Percentiles rank a stretch among this genome's conserved stretches.
phyloP scores from a whole-genome alignment of 2,329 filamentous ascomycete species.

The Whalleya microplaca region DNA sequence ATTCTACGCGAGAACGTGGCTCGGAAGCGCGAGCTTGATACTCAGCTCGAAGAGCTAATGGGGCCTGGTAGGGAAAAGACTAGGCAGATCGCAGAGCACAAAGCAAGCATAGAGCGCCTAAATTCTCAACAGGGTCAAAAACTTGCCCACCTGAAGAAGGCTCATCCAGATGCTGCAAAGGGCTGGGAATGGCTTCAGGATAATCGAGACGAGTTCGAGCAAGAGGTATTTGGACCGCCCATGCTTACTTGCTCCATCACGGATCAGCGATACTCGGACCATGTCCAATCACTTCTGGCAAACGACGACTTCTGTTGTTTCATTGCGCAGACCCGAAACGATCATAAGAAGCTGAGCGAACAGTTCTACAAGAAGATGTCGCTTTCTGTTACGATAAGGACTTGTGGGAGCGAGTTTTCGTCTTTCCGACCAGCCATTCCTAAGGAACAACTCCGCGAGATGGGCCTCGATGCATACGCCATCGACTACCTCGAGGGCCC shows the following conservation, averaged over 20 bases:
- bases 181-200: constrained; percentile 84
- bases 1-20: constrained; percentile 54
- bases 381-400: constrained; percentile 74
- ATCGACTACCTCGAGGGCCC: constrained; percentile 81
- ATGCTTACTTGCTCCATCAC: constrained; percentile 80
- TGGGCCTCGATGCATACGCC: constrained; percentile 81
- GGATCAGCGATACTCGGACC: constrained; percentile 65
- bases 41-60: constrained; percentile 43
- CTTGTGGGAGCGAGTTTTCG: constrained; percentile 57
- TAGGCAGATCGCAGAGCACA: constrained; percentile 41
- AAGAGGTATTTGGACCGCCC: constrained; percentile 79
- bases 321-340: constrained; percentile 74
- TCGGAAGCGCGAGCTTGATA: constrained; percentile 42
- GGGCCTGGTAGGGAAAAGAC: constrained; percentile 47
- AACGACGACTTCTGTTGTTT: constrained; percentile 65
- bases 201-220: constrained; percentile 70
- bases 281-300: constrained; percentile 56
- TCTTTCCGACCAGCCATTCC: constrained; percentile 60
- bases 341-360: constrained; percentile 74
- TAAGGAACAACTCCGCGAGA: constrained; percentile 53
- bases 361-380: constrained; percentile 66
- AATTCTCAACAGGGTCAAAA: constrained; percentile 78
- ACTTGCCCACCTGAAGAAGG: constrained; percentile 62
- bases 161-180: constrained; percentile 65
- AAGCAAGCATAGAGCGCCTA: constrained; percentile 60